Percentiles rank a stretch among this genome's conserved stretches.
Evolutionary conservation across 108 stramenopile species (phyloP).

Genomic region (Chaetoceros muelleri): DNA sequence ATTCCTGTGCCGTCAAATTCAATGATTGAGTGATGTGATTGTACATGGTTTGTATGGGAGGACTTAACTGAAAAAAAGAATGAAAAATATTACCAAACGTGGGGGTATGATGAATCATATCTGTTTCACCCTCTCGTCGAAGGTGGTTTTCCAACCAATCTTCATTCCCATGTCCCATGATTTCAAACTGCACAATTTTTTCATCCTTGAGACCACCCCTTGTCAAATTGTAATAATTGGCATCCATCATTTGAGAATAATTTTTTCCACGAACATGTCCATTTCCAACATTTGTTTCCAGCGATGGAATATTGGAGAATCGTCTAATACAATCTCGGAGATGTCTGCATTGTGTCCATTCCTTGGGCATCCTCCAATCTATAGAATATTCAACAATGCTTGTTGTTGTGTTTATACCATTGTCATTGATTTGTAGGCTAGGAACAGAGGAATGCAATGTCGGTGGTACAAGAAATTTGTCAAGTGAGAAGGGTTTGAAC

Average conservation of each 20-base stretch:
- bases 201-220: slow-evolving; percentile 7
- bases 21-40: background rate
- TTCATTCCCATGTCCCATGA: slow-evolving; percentile 42
- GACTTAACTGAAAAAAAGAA: slow-evolving; percentile 31
- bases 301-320: background rate
- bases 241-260: background rate
- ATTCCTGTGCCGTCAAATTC: slow-evolving; percentile 5
- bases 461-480: slow-evolving; percentile 63
- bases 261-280: background rate
- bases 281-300: background rate
- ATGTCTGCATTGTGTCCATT: too few species aligned
- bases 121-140: slow-evolving; percentile 7
- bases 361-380: slow-evolving; percentile 59
- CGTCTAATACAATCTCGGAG: background rate
- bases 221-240: slow-evolving; percentile 14
- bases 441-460: background rate
- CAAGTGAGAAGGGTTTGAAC: slow-evolving; percentile 57
- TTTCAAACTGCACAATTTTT: slow-evolving; percentile 34
- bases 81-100: slow-evolving; percentile 34
- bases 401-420: too few species aligned
- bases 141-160: slow-evolving; percentile 16
- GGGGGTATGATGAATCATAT: slow-evolving; percentile 21
- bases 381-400: slow-evolving; percentile 19
- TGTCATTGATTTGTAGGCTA: too few species aligned
- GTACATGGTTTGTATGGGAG: slow-evolving; percentile 9